phyloP scores from a whole-genome alignment of 1,139 yeast genomes.

The Blastobotrys arbuscula region DNA sequence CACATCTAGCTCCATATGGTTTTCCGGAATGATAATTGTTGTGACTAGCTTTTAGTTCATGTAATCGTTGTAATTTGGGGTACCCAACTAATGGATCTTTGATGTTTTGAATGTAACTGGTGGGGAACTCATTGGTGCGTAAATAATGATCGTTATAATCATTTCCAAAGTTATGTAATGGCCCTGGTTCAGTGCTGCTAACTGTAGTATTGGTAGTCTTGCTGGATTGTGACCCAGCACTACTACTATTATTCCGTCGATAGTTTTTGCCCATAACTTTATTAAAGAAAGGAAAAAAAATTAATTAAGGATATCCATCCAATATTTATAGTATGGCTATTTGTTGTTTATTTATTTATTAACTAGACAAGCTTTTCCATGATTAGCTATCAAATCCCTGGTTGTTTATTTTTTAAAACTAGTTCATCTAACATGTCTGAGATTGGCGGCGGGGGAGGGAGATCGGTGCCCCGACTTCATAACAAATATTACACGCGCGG shows the following conservation, averaged over 20 bases:
- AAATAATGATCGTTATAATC: constrained; percentile 70
- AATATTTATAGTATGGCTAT: too few relatives aligned
- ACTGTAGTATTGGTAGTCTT: background rate
- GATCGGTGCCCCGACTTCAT: too few relatives aligned
- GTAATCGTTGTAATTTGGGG: constrained; percentile 68
- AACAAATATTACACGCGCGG: too few relatives aligned
- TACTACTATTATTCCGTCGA: background rate
- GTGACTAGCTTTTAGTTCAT: constrained; percentile 53
- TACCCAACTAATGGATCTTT: constrained; percentile 70
- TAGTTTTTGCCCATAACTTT: background rate
- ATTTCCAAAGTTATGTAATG: constrained; percentile 39
- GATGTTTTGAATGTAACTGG: constrained; percentile 57
- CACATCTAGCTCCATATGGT: constrained; percentile 61
- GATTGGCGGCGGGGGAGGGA: too few relatives aligned
- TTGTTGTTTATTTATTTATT: too few relatives aligned
- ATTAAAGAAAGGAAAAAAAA: too few relatives aligned
- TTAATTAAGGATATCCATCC: too few relatives aligned
- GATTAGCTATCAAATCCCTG: too few relatives aligned
- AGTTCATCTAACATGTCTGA: too few relatives aligned
- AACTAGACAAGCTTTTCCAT: too few relatives aligned
- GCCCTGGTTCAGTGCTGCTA: background rate
- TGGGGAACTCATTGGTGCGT: constrained; percentile 58
- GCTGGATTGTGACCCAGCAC: background rate
- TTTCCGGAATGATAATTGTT: constrained; percentile 46
- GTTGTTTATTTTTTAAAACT: too few relatives aligned